Base-by-base conservation (phyloP, 345 rosid species). In the Brassica rapa region DNA sequence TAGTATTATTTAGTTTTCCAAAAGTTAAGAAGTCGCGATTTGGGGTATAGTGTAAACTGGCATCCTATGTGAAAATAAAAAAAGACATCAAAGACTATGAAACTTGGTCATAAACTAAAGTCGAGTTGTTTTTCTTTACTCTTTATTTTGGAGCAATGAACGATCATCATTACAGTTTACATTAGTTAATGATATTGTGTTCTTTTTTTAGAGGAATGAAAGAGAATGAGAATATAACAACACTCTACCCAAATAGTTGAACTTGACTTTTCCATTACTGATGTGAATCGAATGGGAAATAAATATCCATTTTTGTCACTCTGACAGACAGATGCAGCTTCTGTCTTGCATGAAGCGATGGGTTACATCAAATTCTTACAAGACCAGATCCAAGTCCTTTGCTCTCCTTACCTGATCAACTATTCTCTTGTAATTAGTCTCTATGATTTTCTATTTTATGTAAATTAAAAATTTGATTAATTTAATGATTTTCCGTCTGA, bases 341-440 rank as follows among this genome's bases (percentile, higher is more conserved):
- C 98, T 2, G 98, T 94, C 75, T 83, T 94, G 27, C 96, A 94
- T 83, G 98, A 94, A 82, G 98, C 98, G 70, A 91, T 89, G 97
- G 98, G 97, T 79, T 94, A 91, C 49, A 94, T 94, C 87, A 89
- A 88, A 84, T 92, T 94, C 77, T 85, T 94, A 78, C 98, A 94
- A 21, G 96, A 94, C 8, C 98, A 94, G 84, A 87, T 94, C 73
- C 95, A 91, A 86, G 97, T 90, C 29, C 89, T 94, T 14, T 87
- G 89, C 71, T 85, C 94, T 74, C 97, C 98, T 70, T 92, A 94
- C 78, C 87, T 92, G 56, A 89, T 85, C 66, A 87, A 82, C 72
- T 79, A 64, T 29, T 57, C 77, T 71, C 77, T 46, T 60, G 83
- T 80, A 75, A 24, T 75, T 46, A 65, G 63, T 64, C 66, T 16